A percentile compares a stretch with the other conserved stretches of the same genome.
These are phyloP conservation scores for Mesotaenium endlicherianum DNA, from an alignment of 139 green algal genomes.

Conservation along the genomic window DNA sequence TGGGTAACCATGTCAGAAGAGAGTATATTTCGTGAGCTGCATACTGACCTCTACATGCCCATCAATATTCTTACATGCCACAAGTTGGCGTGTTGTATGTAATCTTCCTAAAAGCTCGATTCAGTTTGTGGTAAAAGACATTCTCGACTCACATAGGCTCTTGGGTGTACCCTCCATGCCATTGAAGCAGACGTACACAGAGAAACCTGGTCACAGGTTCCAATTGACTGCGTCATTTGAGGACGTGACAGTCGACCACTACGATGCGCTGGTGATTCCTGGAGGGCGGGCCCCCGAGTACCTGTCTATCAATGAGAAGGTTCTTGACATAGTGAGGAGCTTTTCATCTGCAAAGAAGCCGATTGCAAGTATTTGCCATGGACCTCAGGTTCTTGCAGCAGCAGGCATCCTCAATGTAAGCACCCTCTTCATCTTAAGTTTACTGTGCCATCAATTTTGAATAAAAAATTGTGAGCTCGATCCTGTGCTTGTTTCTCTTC, in stretches of 20 bases:
- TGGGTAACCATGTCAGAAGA: too few species aligned
- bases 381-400: conserved; percentile 41
- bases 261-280: conserved; percentile 42
- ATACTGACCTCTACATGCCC: too few species aligned
- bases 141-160: too few species aligned
- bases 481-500: too few species aligned
- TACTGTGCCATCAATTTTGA: too few species aligned
- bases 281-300: conserved; percentile 49
- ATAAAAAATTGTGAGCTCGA: too few species aligned
- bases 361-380: conserved; percentile 49
- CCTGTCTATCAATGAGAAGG: conserved; percentile 38
- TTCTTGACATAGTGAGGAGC: conserved; percentile 28
- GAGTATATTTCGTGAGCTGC: too few species aligned
- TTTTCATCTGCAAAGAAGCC: conserved; percentile 6
- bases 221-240: conserved; percentile 21
- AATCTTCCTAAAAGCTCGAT: too few species aligned
- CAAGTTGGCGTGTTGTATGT: too few species aligned
- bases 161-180: too few species aligned
- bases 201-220: conserved; percentile 49
- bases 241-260: conserved; percentile 22
- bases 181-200: conserved; percentile 50
- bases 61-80: too few species aligned
- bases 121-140: too few species aligned
- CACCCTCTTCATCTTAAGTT: background rate
- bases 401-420: conserved; percentile 43